Base-by-base conservation (phyloP, 2,329 filamentous ascomycete species). In the Fusarium penzigii region DNA sequence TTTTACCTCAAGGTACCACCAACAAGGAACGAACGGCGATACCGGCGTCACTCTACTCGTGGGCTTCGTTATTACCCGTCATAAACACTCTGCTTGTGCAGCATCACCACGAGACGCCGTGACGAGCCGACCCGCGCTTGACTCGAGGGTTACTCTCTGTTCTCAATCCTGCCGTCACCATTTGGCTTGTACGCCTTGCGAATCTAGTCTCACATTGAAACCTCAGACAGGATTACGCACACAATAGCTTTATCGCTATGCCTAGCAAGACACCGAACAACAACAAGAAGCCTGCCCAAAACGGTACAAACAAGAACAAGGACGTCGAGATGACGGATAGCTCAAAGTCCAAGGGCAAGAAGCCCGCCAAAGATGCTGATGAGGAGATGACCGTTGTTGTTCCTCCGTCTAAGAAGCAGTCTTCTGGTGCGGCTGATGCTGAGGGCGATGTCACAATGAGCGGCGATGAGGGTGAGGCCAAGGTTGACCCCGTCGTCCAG, bases 381-480 rank as follows among this genome's bases (percentile, higher is more conserved):
- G 86, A 86, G 65, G 87, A 90, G 77, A 91, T 91, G 87, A 91
- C 88, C 46, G 87, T 91, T 59, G 88, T 92, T 64, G 87, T 91
- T 42, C 87, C 88, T 49, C 87, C 86, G 52, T 83, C 86, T 59
- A 90, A 90, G 55, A 81, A 81, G 68, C 74, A 84, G 74, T 73
- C 81, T 52, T 80, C 85, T 52, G 77, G 78, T 49, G 73, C 76
- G 32, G 78, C 83, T 60, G 84, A 88, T 67, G 78, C 78, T 53
- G 86, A 90, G 63, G 86, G 81, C 46, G 89, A 92, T 70, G 79
- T 90, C 57, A 75, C 78, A 60, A 92, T 92, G 88, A 84, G 84
- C 59, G 85, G 83, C 58, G 74, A 77, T 69, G 77, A 76, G 70
- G 76, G 69, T 44, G 80, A 80, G 67, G 75, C 72, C 60, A 79